These are phyloP conservation scores for Pseudocercospora crystallina DNA, from an alignment of 2,329 filamentous ascomycete species.

Conservation along the genomic window DNA sequence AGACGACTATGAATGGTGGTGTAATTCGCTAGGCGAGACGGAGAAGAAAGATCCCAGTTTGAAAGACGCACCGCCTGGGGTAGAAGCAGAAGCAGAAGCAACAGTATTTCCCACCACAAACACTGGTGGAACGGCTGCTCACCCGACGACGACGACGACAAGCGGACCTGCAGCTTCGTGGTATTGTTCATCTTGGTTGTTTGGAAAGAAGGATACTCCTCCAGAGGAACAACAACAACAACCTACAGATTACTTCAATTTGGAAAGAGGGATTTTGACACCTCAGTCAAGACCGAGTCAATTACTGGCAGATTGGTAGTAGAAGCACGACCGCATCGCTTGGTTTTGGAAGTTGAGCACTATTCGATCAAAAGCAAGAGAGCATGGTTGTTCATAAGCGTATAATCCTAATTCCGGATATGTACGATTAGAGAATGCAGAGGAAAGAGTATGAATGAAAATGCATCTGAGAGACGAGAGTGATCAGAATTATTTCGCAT, in stretches of 20 bases:
- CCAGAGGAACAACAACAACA: neutral
- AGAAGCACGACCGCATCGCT: too few relatives aligned
- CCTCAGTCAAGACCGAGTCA: conserved; percentile 9
- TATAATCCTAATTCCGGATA: too few relatives aligned
- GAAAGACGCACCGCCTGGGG: neutral
- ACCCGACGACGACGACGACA: neutral
- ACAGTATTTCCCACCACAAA: neutral
- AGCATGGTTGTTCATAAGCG: too few relatives aligned
- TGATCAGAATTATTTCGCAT: too few relatives aligned
- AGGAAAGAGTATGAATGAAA: too few relatives aligned
- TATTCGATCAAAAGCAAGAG: too few relatives aligned
- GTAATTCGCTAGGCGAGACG: conserved; percentile 15
- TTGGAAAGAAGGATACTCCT: neutral
- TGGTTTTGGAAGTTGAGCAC: too few relatives aligned
- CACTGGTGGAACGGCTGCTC: neutral
- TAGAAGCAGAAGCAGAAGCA: neutral
- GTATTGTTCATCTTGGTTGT: conserved; percentile 13
- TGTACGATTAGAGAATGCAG: too few relatives aligned
- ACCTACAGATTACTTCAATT: conserved; percentile 12
- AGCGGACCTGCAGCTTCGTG: conserved; percentile 7
- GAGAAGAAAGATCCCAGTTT: conserved; percentile 2
- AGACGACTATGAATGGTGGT: conserved; percentile 16
- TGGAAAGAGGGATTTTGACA: conserved; percentile 9
- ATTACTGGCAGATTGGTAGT: too few relatives aligned
- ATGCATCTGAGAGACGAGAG: too few relatives aligned